Evolutionary conservation across 2,329 filamentous ascomycete genomes (phyloP), one percentile per base, ranked within the genome.

Genomic region (Hymenoscyphus infarciens): DNA sequence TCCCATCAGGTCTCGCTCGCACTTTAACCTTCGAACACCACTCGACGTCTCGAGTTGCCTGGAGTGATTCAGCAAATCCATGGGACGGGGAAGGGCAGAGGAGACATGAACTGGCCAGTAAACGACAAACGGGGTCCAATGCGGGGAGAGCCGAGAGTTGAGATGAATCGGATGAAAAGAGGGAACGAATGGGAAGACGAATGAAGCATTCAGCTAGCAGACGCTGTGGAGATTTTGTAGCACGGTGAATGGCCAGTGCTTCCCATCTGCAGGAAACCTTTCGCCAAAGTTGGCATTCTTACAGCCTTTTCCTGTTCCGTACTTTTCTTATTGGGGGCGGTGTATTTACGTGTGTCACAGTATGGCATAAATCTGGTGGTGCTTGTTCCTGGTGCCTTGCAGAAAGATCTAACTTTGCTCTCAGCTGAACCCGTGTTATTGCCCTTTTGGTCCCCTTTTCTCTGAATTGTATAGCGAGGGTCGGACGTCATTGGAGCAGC

Each of bases 361-460:
- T 25, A 54, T 54, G 25, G 53, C 25, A 55, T 55, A 16, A 22
- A 52, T 4, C 7, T 22, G 25, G 45, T 13, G 45, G 22, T 52
- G 8, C 35, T 52, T 27, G 53, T 55, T 55, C 53, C 53, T 55
- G 53, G 53, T 55, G 27, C 53, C 53, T 55, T 22, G 53, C 53
- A 55, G 53, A 55, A 16, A 55, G 27, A 52, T 52, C 45, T 52
- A 22, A 13, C 45, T 52, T 52, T 19, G 45, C 45, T 25, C 13
- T 22, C 22, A 52, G 45, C 45, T 52, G 45, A 52, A 52, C 45
- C 45, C 19, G 45, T 13, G 45, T 52, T 52, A 52, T 52, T 52
- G 45, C 45, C 45, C 19, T 52, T 38, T 22, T 52, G 10, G 8
- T 5, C 7, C 19, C 13, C 19, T 52, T 13, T 13, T 52, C 19